Evolutionary conservation across 257 asterid species (phyloP), one percentile per base, ranked within the genome.

Genomic region (Misopates orontium): DNA sequence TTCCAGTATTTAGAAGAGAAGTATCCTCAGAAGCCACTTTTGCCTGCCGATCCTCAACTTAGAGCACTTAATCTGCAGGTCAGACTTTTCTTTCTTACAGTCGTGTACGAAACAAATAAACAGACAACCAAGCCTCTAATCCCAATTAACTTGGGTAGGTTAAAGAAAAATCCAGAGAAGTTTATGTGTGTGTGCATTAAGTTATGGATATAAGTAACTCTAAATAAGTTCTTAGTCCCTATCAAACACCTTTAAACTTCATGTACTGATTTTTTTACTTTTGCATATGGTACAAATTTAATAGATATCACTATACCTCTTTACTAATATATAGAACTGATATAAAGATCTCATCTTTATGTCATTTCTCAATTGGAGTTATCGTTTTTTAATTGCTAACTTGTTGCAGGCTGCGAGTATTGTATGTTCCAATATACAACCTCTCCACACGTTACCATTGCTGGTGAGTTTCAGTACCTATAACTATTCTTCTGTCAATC

Each of bases 21-120:
- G 71, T 87, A 82, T 71, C 94, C 92, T 28, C 69, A 28, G 41
- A 78, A 77, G 31, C 75, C 85, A 39, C 83, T 87, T 64, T 70
- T 87, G 49, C 97, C 95, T 4, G 32, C 60, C 57, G 78, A 85
- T 78, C 87, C 84, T 67, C 84, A 77, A 71, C 78, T 89, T 66
- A 71, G 87, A 82, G 95, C 94, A 39, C 74, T 89, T 64, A 89
- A 89, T 83, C 95, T 83, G 62, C 95, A 89, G 94, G 96, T 87
- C 42, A 54, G 79, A 36, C 42, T 36, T 36, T 36, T 8, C 42
- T 4, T 36, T 28, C 36, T n/a, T n/a, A n/a, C n/a, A n/a, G n/a
- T n/a, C n/a, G n/a, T n/a, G n/a, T n/a, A n/a, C n/a, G n/a, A n/a
- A n/a, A n/a, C n/a, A n/a, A n/a, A n/a, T n/a, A n/a, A n/a, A n/a